phyloP scores from a whole-genome alignment of 2,329 filamentous ascomycete species.

The Mycocentrospora acerina region DNA sequence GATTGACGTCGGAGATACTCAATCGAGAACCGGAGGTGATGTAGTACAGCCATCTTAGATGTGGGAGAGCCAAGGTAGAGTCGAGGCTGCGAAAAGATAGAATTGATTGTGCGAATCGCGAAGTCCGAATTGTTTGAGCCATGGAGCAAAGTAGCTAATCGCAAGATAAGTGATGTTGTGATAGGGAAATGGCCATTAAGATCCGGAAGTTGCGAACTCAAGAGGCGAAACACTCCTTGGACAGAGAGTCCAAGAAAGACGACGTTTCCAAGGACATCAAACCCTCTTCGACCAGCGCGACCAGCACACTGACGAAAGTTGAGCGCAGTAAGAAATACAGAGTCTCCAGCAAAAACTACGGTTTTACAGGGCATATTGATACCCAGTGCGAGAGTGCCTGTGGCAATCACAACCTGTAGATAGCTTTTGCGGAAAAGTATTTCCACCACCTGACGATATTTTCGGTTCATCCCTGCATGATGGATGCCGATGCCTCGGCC shows the following conservation, averaged over 20 bases:
- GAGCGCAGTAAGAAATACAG: slow-evolving; percentile 69
- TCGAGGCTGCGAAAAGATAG: slow-evolving; percentile 68
- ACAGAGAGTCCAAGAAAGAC: slow-evolving; percentile 69
- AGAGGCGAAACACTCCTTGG: slow-evolving; percentile 65
- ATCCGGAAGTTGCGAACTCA: slow-evolving; percentile 72
- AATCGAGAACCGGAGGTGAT: slow-evolving; percentile 78
- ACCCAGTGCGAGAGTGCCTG: slow-evolving; percentile 73
- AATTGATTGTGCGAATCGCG: slow-evolving; percentile 63
- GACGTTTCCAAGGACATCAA: slow-evolving; percentile 78
- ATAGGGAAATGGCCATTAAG: slow-evolving; percentile 77
- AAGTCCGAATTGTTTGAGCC: slow-evolving; percentile 65
- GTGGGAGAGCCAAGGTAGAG: slow-evolving; percentile 70
- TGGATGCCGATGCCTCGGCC: slow-evolving; percentile 72
- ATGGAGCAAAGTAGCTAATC: slow-evolving; percentile 66
- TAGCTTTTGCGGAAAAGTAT: slow-evolving; percentile 74
- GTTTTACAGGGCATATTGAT: slow-evolving; percentile 76
- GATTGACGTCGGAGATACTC: slow-evolving; percentile 73
- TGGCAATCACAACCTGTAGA: slow-evolving; percentile 70
- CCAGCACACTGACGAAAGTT: slow-evolving; percentile 77
- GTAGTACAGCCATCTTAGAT: slow-evolving; percentile 68
- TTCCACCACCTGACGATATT: slow-evolving; percentile 72
- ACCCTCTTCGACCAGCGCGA: slow-evolving; percentile 76
- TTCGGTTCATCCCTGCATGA: slow-evolving; percentile 79
- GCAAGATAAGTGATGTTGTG: slow-evolving; percentile 70
- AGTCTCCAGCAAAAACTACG: slow-evolving; percentile 74